Percentiles rank a stretch among this genome's conserved stretches.
These are phyloP conservation scores for Paracamarosporium sp. DNA, from an alignment of 2,329 filamentous ascomycete genomes.

Conservation along the genomic window DNA sequence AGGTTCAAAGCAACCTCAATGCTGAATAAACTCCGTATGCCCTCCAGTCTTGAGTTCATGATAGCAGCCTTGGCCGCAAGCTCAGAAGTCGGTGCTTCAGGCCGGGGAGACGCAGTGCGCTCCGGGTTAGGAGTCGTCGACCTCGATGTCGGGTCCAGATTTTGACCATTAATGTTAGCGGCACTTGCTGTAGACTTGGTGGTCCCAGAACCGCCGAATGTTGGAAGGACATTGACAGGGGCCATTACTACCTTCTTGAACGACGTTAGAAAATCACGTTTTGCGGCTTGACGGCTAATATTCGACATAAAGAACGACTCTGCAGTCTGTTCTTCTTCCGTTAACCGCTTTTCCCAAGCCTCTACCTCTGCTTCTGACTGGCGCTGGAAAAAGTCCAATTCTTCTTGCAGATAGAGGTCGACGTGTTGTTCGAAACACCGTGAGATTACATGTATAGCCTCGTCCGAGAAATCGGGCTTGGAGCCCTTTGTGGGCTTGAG, in stretches of 20 bases:
- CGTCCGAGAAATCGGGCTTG: conserved; percentile 65
- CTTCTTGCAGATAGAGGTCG: conserved; percentile 91
- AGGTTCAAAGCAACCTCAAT: conserved; percentile 92
- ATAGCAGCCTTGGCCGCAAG: conserved; percentile 96
- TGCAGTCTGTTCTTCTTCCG: conserved; percentile 85
- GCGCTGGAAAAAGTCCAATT: conserved; percentile 82
- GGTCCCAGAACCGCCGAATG: conserved; percentile 54
- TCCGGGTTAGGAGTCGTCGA: conserved; percentile 48
- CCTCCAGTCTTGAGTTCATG: conserved; percentile 92
- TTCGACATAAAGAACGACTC: conserved; percentile 97
- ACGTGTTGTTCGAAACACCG: conserved; percentile 88
- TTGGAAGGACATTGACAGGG: conserved; percentile 89
- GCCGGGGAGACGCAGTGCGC: conserved; percentile 44
- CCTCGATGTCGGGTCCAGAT: conserved; percentile 38
- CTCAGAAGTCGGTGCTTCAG: conserved; percentile 83
- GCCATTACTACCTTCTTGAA: conserved; percentile 99
- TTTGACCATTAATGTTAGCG: conserved; percentile 33
- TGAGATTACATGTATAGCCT: conserved; percentile 71
- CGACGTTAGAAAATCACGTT: conserved; percentile 92
- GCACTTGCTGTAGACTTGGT: conserved; percentile 42
- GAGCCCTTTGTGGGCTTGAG: conserved; percentile 72
- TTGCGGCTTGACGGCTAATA: conserved; percentile 91
- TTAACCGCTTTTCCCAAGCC: conserved; percentile 89
- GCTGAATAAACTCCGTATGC: conserved; percentile 93
- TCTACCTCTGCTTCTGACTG: conserved; percentile 78